Percentiles rank a stretch among this genome's conserved stretches.
Evolutionary conservation across 371 early-diverging fungal genomes (phyloP).

Genomic region (Phascolomyces articulosus): DNA sequence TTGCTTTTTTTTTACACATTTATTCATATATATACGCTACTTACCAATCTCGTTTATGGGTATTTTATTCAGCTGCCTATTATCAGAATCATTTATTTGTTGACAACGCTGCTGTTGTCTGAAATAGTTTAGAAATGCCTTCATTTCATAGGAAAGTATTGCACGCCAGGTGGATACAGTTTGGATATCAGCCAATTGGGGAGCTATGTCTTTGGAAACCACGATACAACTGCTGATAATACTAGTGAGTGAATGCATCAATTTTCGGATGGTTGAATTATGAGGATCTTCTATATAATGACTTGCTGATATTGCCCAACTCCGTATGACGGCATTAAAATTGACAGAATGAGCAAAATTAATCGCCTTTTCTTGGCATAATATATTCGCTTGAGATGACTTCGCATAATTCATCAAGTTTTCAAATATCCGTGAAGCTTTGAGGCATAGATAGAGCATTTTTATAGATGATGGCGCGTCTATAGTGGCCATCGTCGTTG

Average conservation of each 20-base stretch:
- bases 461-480: background rate
- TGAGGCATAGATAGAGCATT: constrained; percentile 3
- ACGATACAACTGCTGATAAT: constrained; percentile 10
- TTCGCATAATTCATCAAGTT: constrained; percentile 4
- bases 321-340: background rate
- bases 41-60: background rate
- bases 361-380: background rate
- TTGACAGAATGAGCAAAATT: constrained; percentile 7
- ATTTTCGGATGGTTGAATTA: background rate
- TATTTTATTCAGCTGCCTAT: background rate
- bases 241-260: constrained; percentile 15
- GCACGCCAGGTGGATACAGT: constrained; percentile 12
- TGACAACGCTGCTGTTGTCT: background rate
- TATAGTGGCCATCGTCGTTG: background rate
- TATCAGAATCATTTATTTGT: background rate
- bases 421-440: constrained; percentile 8
- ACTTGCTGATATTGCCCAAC: constrained; percentile 1
- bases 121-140: constrained; percentile 4
- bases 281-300: background rate
- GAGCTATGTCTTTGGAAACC: background rate
- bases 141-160: constrained; percentile 6
- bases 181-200: background rate
- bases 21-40: too few relatives aligned
- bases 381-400: background rate
- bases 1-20: too few relatives aligned